These are phyloP conservation scores for Bertia moriformis DNA, from an alignment of 2,329 filamentous ascomycete species.

Conservation along the genomic window DNA sequence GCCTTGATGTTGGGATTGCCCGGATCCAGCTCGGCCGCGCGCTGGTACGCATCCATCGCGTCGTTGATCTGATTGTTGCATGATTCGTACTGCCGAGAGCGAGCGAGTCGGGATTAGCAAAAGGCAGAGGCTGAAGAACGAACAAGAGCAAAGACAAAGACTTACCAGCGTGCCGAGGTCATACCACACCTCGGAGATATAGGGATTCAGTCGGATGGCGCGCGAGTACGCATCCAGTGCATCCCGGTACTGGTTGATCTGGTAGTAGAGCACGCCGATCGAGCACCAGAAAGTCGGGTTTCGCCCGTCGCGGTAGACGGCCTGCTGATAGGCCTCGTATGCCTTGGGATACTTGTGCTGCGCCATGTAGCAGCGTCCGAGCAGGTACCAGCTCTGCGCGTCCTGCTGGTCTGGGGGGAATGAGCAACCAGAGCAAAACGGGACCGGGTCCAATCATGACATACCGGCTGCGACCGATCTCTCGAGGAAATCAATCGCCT, in stretches of 20 bases:
- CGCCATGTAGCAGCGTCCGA: conserved; percentile 97
- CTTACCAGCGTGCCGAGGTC: conserved; percentile 86
- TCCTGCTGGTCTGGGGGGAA: conserved; percentile 68
- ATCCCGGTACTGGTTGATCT: conserved; percentile 98
- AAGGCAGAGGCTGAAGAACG: conserved; percentile 2
- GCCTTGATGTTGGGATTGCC: conserved; percentile 92
- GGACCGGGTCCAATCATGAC: conserved; percentile 21
- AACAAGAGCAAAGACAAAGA: too few relatives aligned
- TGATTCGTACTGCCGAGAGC: conserved; percentile 68
- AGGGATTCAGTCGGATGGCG: conserved; percentile 89
- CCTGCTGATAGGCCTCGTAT: conserved; percentile 96
- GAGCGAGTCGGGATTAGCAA: too few relatives aligned
- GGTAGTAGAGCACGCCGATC: conserved; percentile 96
- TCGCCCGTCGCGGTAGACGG: conserved; percentile 90
- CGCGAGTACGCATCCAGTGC: conserved; percentile 94
- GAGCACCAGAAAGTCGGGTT: conserved; percentile 99
- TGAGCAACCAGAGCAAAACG: too few relatives aligned
- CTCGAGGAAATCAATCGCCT: conserved; percentile 91
- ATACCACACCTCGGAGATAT: conserved; percentile 99
- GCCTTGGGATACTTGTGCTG: conserved; percentile 98
- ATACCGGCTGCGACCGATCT: conserved; percentile 86
- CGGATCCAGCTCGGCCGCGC: conserved; percentile 87
- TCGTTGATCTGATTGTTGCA: conserved; percentile 98
- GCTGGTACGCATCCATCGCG: conserved; percentile 86
- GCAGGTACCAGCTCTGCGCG: conserved; percentile 95